Evolutionary conservation across 2,329 filamentous ascomycete genomes (phyloP), one percentile per base, ranked within the genome.

Genomic region (Pseudopithomyces maydicus): DNA sequence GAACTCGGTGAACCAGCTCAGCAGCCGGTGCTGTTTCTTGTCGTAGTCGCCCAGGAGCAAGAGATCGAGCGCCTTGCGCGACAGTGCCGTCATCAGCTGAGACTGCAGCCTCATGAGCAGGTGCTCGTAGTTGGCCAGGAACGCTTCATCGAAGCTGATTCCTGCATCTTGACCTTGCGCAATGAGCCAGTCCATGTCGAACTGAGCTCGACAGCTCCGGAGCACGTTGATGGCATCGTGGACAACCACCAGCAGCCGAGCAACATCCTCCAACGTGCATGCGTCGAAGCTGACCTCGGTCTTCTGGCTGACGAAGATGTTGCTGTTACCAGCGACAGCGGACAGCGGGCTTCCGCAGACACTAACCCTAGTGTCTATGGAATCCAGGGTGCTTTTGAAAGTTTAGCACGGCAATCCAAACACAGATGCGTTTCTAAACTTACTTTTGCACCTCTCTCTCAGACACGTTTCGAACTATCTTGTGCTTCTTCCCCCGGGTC

Each of bases 61-160:
- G 52, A 68, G 64, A 43, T 71, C 69, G 11, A 73, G 55, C 4
- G 63, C 67, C 53, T 72, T 74, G 50, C 68, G 69, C 39, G 61
- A 56, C 42, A 75, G 48, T 10, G 63, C 63, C n/a, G 68, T 54
- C 19, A 77, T 59, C 19, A 80, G 66, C 55, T 72, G 67, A n/a
- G 72, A 48, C 48, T 71, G 71, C 17, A 80, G 67, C 52, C 73
- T 71, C 54, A 77, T 59, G 48, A 81, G 69, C 35, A 80, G 55
- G 58, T 80, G 77, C 60, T 78, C 71, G 54, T 80, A 75, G 62
- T 80, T 81, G 17, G 78, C 77, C 43, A 77, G 61, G 59, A 75
- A 75, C 10, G 60, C 71, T 35, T 74, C 73, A 58, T 78, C 73
- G 11, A 75, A 64, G 32, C 55, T 54, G 17, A 72, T 61, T 15